Base-by-base conservation (phyloP, 2,329 filamentous ascomycete species). In the Phyllosticta citrichinensis region DNA sequence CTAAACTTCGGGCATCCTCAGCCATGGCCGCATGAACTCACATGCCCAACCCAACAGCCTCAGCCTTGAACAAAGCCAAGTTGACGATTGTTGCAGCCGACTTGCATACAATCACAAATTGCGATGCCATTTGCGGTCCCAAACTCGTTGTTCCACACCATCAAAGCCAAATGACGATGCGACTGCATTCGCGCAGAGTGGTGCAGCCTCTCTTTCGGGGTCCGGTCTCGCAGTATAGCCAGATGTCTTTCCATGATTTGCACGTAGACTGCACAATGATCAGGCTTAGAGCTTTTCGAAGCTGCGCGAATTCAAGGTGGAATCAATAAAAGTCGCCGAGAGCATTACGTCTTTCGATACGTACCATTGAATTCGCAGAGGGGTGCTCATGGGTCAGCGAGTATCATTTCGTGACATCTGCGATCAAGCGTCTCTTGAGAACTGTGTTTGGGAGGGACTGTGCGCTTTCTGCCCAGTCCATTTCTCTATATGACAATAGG, bases 1-100 rank as follows among this genome's bases (percentile, higher is more conserved):
- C 59, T 61, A 61, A 61, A 52, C 56, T 61, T 61, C 40, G 40
- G 40, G 40, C 40, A 47, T 47, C 40, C 25, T 54, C 12, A 24
- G 14, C 52, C 22, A 54, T 54, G 19, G 9, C 40, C 17, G 40
- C 40, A 47, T 47, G 40, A 14, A 19, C n/a, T 47, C 40, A 47
- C 40, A 47, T 47, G 40, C 40, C 40, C 40, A 47, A 47, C 40
- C 40, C 40, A 47, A n/a, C 40, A 47, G 40, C 40, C 40, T 47
- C 40, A 47, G 40, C 40, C 40, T 47, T 47, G 17, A n/a, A n/a
- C 40, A 47, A 17, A 17, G 6, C 40, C 40, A 47, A 47, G n/a
- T 47, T 47, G 27, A 30, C 9, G 22, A 40, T 40, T 40, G 4
- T 40, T 14, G 35, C 11, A 14, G 9, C 35, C 17, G 12, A 9